A percentile compares a stretch with the other conserved stretches of the same genome.
phyloP scores from a whole-genome alignment of 2,329 filamentous ascomycete species.

The Calonectria multiphialidica region DNA sequence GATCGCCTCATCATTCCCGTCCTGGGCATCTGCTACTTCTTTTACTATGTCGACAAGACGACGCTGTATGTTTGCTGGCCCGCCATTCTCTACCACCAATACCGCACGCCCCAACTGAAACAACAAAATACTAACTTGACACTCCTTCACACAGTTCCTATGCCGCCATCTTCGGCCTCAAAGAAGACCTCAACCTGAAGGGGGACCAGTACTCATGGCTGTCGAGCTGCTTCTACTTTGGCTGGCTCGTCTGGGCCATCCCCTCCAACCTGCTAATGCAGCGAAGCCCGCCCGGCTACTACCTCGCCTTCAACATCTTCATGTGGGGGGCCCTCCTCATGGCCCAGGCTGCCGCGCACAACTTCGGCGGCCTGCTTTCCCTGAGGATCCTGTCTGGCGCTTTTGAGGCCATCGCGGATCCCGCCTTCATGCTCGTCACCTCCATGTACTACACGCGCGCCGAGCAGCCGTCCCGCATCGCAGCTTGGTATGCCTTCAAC shows the following conservation, averaged over 20 bases:
- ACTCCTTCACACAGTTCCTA: conserved; percentile 56
- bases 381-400: conserved; percentile 73
- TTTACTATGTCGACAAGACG: conserved; percentile 60
- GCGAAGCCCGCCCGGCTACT: conserved; percentile 50
- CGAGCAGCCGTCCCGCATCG: conserved; percentile 72
- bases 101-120: neutral
- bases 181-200: conserved; percentile 67
- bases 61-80: conserved; percentile 52
- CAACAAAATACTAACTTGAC: neutral
- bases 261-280: conserved; percentile 48
- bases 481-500: conserved; percentile 70
- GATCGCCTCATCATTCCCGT: conserved; percentile 53
- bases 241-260: conserved; percentile 53
- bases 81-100: neutral
- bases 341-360: conserved; percentile 65
- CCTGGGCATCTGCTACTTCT: conserved; percentile 55
- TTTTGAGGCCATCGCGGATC: conserved; percentile 67
- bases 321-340: conserved; percentile 63
- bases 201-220: conserved; percentile 67
- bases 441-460: conserved; percentile 74
- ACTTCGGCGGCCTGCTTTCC: conserved; percentile 66
- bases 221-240: conserved; percentile 52
- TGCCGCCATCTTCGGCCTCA: conserved; percentile 74
- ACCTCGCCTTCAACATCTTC: conserved; percentile 62
- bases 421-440: conserved; percentile 72